Conservation (phyloP, 1,284 basidiomycete species). For the Trametes hirsuta region DNA sequence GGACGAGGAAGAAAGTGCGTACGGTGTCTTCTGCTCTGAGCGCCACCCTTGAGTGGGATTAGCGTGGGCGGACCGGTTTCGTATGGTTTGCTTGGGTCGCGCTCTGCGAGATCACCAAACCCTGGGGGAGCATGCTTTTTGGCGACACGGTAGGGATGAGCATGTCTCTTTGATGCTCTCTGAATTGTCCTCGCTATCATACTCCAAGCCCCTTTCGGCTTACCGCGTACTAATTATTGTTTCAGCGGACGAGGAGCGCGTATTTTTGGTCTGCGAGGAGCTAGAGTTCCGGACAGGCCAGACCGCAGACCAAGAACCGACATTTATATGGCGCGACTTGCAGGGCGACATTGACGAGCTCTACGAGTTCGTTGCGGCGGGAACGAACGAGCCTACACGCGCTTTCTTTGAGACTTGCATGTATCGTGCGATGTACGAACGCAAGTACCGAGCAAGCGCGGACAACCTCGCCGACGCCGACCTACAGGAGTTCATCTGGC, state of each 20-base stretch:
- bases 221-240: neutral
- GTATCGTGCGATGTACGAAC: conserved; percentile 93
- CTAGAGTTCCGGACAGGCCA: conserved; percentile 81
- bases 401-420: conserved; percentile 93
- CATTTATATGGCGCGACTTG: conserved; percentile 90
- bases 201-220: neutral
- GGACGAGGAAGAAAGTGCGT: conserved; percentile 93
- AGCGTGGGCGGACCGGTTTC: too few species aligned
- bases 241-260: conserved; percentile 87
- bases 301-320: conserved; percentile 75
- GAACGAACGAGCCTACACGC: conserved; percentile 82
- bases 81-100: too few species aligned
- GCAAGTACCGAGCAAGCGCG: conserved; percentile 79
- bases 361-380: conserved; percentile 80
- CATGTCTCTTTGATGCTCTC: neutral
- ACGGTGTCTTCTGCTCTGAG: neutral
- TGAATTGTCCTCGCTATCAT: neutral
- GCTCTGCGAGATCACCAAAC: too few species aligned
- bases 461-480: conserved; percentile 71
- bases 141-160: too few species aligned
- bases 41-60: neutral
- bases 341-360: conserved; percentile 82
- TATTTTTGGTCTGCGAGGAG: conserved; percentile 89
- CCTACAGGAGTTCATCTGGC: conserved; percentile 78
- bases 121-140: too few species aligned